Evolutionary conservation across 768 basidiomycete genomes (phyloP), one percentile per base, ranked within the genome.

Genomic region (Hericium erinaceus): DNA sequence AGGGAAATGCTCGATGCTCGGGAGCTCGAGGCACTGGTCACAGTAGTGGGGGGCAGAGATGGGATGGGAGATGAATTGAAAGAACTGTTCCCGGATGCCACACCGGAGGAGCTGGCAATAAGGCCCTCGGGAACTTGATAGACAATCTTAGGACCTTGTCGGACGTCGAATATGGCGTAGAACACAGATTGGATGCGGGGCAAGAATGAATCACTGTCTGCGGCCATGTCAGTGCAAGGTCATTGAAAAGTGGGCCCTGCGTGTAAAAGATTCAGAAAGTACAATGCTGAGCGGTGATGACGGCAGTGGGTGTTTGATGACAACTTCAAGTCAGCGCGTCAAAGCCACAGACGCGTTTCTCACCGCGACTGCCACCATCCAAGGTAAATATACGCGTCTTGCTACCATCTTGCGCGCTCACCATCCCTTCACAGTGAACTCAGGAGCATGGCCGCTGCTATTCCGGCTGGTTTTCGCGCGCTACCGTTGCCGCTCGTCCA

Each of bases 41-140:
- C 71, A 2, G 65, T 60, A 8, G 67, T 52, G n/a, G 64, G 57
- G 8, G 66, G 62, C n/a, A 55, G 69, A 8, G 74, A 70, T 0
- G 69, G 67, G 16, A 68, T 67, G 13, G 73, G 73, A 24, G 74
- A 72, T 26, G 71, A 67, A 15, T 69, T 68, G 22, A 65, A 57
- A 33, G 64, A 62, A 60, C 60, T 59, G 40, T 58, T 40, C 18
- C 60, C 64, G n/a, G 64, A 63, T 13, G 64, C 58, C 11, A 11
- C 12, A 11, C 28, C 33, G 18, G 57, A 9, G 38, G 52, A 20
- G 40, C 55, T 57, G 39, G 64, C 59, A 60, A 95, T 91, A 53
- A 93, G 82, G 48, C 85, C 91, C 68, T 97, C 95, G 1, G 95
- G 95, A 7, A 97, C 93, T 72, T 98, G 95, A 65, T 88, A 89